phyloP scores from a whole-genome alignment of 805 yeast species.

The Alloascoidea africana region DNA sequence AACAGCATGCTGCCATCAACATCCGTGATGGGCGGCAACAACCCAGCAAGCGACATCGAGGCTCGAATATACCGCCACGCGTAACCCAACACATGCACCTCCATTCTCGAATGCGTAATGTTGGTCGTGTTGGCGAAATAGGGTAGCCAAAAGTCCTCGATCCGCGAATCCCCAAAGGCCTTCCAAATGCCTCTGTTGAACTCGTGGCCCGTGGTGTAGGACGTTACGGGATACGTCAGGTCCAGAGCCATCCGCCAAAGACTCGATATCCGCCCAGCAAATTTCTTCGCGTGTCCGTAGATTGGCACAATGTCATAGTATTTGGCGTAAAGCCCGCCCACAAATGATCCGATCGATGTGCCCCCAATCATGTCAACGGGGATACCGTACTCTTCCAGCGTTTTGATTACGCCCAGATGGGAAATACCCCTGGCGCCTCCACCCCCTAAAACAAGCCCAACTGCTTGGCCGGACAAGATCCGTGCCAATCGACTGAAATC shows the following conservation, averaged over 20 bases:
- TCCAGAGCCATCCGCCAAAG: slow-evolving; percentile 77
- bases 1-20: slow-evolving; percentile 84
- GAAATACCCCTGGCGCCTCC: slow-evolving; percentile 96
- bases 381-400: slow-evolving; percentile 81
- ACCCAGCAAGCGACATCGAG: slow-evolving; percentile 90
- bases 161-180: slow-evolving; percentile 78
- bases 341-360: slow-evolving; percentile 90
- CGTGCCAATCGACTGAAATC: slow-evolving; percentile 87
- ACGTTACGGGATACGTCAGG: slow-evolving; percentile 83
- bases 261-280: slow-evolving; percentile 68
- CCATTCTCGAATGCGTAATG: slow-evolving; percentile 91
- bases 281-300: slow-evolving; percentile 78
- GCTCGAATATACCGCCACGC: slow-evolving; percentile 95
- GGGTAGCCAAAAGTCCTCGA: slow-evolving; percentile 91
- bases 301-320: slow-evolving; percentile 87
- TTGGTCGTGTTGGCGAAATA: slow-evolving; percentile 88
- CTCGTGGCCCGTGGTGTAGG: slow-evolving; percentile 95
- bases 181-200: slow-evolving; percentile 98
- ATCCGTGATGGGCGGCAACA: slow-evolving; percentile 73
- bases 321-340: slow-evolving; percentile 88
- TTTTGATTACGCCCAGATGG: slow-evolving; percentile 83
- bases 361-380: slow-evolving; percentile 95
- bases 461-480: slow-evolving; percentile 80
- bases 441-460: slow-evolving; percentile 91
- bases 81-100: slow-evolving; percentile 80